Evolutionary conservation across 2,329 filamentous ascomycete genomes (phyloP).

Genomic region (Aspergillus nomiae): DNA sequence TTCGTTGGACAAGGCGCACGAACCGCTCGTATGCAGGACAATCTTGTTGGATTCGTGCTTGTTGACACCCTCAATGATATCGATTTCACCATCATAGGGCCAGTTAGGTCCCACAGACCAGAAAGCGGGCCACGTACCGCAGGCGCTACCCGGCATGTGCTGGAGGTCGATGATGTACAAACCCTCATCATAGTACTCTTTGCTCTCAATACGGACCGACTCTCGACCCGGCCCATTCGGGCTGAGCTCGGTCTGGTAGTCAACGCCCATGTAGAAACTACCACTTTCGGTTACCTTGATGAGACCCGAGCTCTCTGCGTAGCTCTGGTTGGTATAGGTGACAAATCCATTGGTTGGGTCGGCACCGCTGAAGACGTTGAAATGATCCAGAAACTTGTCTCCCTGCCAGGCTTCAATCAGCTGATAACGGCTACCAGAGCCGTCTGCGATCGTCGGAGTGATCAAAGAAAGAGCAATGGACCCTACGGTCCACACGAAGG

Average conservation of each 20-base stretch:
- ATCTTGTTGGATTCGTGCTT: constrained; percentile 46
- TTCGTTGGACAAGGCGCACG: constrained; percentile 45
- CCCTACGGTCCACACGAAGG: constrained; percentile 31
- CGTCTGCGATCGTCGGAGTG: constrained; percentile 19
- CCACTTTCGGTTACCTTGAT: constrained; percentile 37
- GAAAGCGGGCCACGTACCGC: constrained; percentile 56
- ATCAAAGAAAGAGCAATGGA: constrained; percentile 33
- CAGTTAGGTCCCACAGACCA: constrained; percentile 47
- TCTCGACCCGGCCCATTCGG: constrained; percentile 43
- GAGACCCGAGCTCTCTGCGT: constrained; percentile 40
- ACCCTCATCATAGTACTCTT: constrained; percentile 48
- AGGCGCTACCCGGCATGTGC: constrained; percentile 51
- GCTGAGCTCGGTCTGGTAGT: constrained; percentile 40
- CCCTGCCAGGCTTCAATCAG: constrained; percentile 48
- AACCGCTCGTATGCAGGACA: constrained; percentile 51
- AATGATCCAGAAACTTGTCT: constrained; percentile 51
- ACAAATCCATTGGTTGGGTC: constrained; percentile 56
- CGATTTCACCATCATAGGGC: constrained; percentile 51
- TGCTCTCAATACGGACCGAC: constrained; percentile 49
- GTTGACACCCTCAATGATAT: constrained; percentile 57
- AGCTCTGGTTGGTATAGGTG: constrained; percentile 48
- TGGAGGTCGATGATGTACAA: constrained; percentile 51
- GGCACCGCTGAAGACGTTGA: constrained; percentile 50
- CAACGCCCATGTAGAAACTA: constrained; percentile 49
- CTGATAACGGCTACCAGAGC: constrained; percentile 32